A percentile compares a stretch with the other conserved stretches of the same genome.
Conservation (phyloP, 2,329 filamentous ascomycete genomes). For the Diaporthe humulicola region DNA sequence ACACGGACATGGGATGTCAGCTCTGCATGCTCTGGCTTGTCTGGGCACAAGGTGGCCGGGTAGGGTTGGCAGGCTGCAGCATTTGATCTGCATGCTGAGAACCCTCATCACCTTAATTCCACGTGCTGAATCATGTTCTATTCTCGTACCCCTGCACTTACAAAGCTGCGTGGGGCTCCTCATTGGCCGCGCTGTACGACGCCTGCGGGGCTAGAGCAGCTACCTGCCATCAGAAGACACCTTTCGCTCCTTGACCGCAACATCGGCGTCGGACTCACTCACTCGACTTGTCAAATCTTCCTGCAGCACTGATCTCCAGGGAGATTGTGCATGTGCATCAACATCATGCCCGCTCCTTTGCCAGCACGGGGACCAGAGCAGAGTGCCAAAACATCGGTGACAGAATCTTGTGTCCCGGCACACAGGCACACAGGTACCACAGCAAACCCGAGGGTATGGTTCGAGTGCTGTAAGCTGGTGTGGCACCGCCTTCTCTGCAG, state of each 20-base stretch:
- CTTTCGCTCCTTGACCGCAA: conserved; percentile 36
- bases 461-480: conserved; percentile 32
- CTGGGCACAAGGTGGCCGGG: conserved; percentile 16
- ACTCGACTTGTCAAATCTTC: conserved; percentile 9
- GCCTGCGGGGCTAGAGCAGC: conserved; percentile 17
- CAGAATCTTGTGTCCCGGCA: conserved; percentile 6
- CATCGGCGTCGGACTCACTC: conserved; percentile 1
- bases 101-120: conserved; percentile 33
- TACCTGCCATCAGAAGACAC: conserved; percentile 27
- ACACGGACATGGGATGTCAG: conserved; percentile 15
- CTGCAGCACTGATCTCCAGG: conserved; percentile 1
- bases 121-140: conserved; percentile 40
- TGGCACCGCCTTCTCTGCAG: conserved; percentile 36
- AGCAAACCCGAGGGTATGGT: conserved; percentile 33
- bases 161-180: conserved; percentile 27
- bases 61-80: conserved; percentile 26
- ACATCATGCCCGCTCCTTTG: conserved; percentile 32
- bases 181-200: conserved; percentile 28
- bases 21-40: neutral
- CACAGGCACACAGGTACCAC: conserved; percentile 11
- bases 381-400: conserved; percentile 37
- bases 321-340: conserved; percentile 27
- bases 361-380: neutral
- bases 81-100: conserved; percentile 30
- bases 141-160: conserved; percentile 36